Conservation (phyloP, 2,329 filamentous ascomycete genomes). For the Pezicula carpinea region DNA sequence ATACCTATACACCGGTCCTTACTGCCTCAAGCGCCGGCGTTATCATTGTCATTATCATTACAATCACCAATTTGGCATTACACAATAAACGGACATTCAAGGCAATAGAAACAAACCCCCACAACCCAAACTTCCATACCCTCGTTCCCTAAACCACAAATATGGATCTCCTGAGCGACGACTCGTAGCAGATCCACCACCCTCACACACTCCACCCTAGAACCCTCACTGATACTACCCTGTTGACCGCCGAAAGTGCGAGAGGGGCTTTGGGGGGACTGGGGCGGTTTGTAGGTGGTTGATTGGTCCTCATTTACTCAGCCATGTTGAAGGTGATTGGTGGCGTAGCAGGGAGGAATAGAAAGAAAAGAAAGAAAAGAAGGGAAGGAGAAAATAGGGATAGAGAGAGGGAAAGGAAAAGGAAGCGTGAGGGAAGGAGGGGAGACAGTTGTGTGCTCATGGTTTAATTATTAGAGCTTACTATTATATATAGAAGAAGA, state of each 20-base stretch:
- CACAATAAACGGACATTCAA: conserved; percentile 22
- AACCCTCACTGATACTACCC: conserved; percentile 1
- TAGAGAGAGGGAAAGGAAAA: background rate
- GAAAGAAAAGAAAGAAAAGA: no score
- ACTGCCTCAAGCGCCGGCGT: conserved; percentile 15
- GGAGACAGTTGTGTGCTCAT: conserved; percentile 16
- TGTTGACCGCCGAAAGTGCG: conserved; percentile 7
- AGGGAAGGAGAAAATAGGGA: conserved; percentile 2
- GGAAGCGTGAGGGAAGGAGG: background rate
- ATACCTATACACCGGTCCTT: conserved; percentile 18
- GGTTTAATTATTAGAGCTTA: conserved; percentile 17
- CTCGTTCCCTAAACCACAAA: conserved; percentile 19
- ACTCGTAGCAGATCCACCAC: conserved; percentile 23
- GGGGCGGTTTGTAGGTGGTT: conserved; percentile 19
- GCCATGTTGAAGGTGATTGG: conserved; percentile 8
- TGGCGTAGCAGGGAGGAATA: conserved; percentile 5
- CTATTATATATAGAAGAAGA: conserved; percentile 7
- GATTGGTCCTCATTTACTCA: conserved; percentile 12
- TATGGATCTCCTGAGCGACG: conserved; percentile 25
- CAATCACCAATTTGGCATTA: conserved; percentile 2
- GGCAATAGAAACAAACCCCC: conserved; percentile 3
- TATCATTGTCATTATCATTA: conserved; percentile 5
- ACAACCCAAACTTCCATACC: conserved; percentile 5
- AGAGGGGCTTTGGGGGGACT: conserved; percentile 22
- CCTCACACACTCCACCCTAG: conserved; percentile 21